phyloP scores from a whole-genome alignment of 768 basidiomycete genomes.

The Leccinum barrowsii region DNA sequence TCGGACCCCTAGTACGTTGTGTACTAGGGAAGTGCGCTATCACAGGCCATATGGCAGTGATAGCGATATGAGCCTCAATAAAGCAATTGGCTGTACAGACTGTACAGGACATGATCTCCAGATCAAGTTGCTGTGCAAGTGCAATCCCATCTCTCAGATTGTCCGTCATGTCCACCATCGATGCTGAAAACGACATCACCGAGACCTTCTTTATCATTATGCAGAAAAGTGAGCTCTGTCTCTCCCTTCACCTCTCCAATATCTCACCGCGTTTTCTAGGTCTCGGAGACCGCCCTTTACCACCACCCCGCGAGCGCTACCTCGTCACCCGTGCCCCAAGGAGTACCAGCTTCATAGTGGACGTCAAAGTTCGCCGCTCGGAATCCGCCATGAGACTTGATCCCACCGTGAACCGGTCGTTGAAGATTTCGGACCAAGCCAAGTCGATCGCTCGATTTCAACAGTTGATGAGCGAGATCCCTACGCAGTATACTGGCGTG shows the following conservation, averaged over 20 bases:
- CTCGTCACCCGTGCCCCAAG: slow-evolving; percentile 41
- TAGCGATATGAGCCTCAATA: background rate
- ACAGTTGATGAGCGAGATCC: slow-evolving; percentile 51
- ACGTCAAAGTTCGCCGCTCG: slow-evolving; percentile 41
- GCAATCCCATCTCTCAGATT: background rate
- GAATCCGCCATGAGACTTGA: slow-evolving; percentile 43
- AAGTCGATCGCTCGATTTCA: slow-evolving; percentile 39
- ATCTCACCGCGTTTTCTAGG: background rate
- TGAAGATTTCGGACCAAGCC: slow-evolving; percentile 28
- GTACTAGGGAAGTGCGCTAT: background rate
- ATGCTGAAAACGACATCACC: background rate
- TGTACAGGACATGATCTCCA: background rate
- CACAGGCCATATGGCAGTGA: background rate
- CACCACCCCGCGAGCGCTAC: slow-evolving; percentile 57
- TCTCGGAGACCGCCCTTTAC: slow-evolving; percentile 60
- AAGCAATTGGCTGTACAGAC: background rate
- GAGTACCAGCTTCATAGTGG: slow-evolving; percentile 40
- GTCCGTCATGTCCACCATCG: background rate
- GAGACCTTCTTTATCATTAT: slow-evolving; percentile 3
- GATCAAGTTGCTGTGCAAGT: background rate
- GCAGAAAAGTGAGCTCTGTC: slow-evolving; percentile 1
- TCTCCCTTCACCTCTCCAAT: background rate
- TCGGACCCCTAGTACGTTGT: background rate
- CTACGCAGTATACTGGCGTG: slow-evolving; percentile 40
- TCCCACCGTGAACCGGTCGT: slow-evolving; percentile 41